phyloP scores from a whole-genome alignment of 768 basidiomycete genomes.

The Auriscalpium vulgare region DNA sequence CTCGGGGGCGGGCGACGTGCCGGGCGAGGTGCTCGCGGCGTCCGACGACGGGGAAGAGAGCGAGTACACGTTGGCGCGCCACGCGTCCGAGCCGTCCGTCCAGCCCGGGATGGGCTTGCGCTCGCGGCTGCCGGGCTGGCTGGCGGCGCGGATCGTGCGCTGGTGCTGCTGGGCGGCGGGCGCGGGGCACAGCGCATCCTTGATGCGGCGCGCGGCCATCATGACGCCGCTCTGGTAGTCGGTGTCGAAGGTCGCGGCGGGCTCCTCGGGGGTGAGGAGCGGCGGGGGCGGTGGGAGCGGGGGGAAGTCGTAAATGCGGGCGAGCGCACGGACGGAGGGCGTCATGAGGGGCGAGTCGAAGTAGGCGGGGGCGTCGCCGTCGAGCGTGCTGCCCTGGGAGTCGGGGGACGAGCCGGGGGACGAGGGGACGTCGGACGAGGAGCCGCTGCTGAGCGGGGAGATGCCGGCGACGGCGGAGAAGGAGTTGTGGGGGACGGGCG shows the following conservation, averaged over 20 bases:
- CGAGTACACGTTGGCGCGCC: slow-evolving; percentile 59
- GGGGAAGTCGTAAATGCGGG: slow-evolving; percentile 37
- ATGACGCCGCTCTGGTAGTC: slow-evolving; percentile 56
- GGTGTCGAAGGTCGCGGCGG: slow-evolving; percentile 15
- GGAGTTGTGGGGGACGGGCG: slow-evolving; percentile 34
- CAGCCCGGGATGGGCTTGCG: slow-evolving; percentile 51
- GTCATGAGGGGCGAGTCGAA: slow-evolving; percentile 17
- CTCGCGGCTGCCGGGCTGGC: slow-evolving; percentile 21
- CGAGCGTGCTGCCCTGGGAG: slow-evolving; percentile 8
- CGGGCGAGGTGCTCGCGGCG: slow-evolving; percentile 4
- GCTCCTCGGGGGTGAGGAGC: slow-evolving; percentile 20
- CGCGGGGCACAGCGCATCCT: slow-evolving; percentile 35
- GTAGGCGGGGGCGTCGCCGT: slow-evolving; percentile 9
- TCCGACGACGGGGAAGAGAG: slow-evolving; percentile 34
- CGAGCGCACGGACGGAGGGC: slow-evolving; percentile 27
- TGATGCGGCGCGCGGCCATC: slow-evolving; percentile 58
- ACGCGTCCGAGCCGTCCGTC: slow-evolving; percentile 59
- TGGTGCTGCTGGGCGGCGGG: slow-evolving; percentile 24
- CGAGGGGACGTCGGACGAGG: slow-evolving; percentile 14
- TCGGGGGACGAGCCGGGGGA: slow-evolving; percentile 19
- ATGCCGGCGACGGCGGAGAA: slow-evolving; percentile 30
- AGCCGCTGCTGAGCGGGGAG: slow-evolving; percentile 25
- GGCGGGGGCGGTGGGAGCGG: slow-evolving; percentile 47
- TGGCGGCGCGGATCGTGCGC: slow-evolving; percentile 5
- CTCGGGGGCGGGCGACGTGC: slow-evolving; percentile 14